Conservation (phyloP, 257 asterid genomes). For the Capsicum rhomboideum region DNA sequence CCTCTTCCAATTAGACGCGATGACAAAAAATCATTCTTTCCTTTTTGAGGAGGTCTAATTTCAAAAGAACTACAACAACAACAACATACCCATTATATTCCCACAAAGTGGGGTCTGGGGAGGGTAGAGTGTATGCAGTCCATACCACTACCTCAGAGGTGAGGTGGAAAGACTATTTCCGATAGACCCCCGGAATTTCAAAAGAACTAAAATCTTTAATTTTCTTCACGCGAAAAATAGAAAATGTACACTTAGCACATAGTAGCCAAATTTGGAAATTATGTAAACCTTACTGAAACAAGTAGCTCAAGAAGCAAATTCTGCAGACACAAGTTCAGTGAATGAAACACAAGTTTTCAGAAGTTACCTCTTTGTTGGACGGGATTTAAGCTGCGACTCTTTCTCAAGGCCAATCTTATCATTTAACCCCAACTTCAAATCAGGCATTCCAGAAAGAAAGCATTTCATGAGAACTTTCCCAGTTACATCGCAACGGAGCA, state of each 20-base stretch:
- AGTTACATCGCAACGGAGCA: constrained; percentile 93
- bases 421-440: constrained; percentile 94
- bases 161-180: too few species aligned
- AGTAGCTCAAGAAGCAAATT: neutral
- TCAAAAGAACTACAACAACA: neutral
- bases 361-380: constrained; percentile 41
- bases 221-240: neutral
- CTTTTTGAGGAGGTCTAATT: neutral
- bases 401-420: constrained; percentile 99
- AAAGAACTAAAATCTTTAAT: neutral
- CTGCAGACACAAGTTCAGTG: neutral
- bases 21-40: neutral
- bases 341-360: neutral
- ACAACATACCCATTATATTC: too few species aligned
- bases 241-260: neutral
- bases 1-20: neutral
- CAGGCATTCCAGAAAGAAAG: constrained; percentile 99
- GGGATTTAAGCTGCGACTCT: constrained; percentile 95
- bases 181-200: neutral
- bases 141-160: too few species aligned
- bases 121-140: too few species aligned
- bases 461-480: constrained; percentile 98
- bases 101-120: too few species aligned
- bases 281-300: neutral
- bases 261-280: neutral